phyloP scores from a whole-genome alignment of 306 rosid species.

The Coriaria nepalensis region DNA sequence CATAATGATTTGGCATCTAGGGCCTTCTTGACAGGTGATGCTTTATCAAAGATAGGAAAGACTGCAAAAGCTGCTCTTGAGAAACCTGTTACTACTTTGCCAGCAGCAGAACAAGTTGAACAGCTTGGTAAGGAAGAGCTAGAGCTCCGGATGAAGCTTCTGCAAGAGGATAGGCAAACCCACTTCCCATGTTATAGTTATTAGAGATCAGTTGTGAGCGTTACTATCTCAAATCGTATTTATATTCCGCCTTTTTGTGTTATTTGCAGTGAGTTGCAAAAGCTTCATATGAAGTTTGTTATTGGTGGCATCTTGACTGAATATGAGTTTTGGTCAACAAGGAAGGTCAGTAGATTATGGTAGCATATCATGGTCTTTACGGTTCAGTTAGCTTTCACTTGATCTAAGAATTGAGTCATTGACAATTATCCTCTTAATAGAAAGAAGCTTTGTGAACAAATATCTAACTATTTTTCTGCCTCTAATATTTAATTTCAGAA shows the following conservation, averaged over 20 bases:
- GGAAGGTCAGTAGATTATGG: slow-evolving; percentile 38
- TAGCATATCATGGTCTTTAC: background rate
- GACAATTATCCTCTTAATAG: slow-evolving; percentile 2
- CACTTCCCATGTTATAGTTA: slow-evolving; percentile 1
- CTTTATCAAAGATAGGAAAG: slow-evolving; percentile 52
- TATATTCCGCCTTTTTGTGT: slow-evolving; percentile 8
- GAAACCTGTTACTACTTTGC: slow-evolving; percentile 10
- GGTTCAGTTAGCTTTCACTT: slow-evolving; percentile 10
- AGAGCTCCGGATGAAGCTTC: slow-evolving; percentile 65
- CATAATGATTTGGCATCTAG: slow-evolving; percentile 15
- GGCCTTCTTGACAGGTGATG: slow-evolving; percentile 40
- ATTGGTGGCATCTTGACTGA: slow-evolving; percentile 76
- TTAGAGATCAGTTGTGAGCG: background rate
- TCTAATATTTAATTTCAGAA: slow-evolving; percentile 30
- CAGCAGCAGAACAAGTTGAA: slow-evolving; percentile 21
- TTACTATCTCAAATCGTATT: background rate
- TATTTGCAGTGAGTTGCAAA: slow-evolving; percentile 66
- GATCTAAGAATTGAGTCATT: background rate
- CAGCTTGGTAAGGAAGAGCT: slow-evolving; percentile 67
- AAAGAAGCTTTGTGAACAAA: slow-evolving; percentile 7
- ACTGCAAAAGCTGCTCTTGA: slow-evolving; percentile 30
- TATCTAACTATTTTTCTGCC: slow-evolving; percentile 9
- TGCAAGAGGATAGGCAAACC: slow-evolving; percentile 72
- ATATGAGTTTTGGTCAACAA: slow-evolving; percentile 94
- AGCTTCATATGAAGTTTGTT: slow-evolving; percentile 82